These are phyloP conservation scores for Syncephalastrum racemosum DNA, from an alignment of 371 early-diverging fungal genomes.

Conservation along the genomic window DNA sequence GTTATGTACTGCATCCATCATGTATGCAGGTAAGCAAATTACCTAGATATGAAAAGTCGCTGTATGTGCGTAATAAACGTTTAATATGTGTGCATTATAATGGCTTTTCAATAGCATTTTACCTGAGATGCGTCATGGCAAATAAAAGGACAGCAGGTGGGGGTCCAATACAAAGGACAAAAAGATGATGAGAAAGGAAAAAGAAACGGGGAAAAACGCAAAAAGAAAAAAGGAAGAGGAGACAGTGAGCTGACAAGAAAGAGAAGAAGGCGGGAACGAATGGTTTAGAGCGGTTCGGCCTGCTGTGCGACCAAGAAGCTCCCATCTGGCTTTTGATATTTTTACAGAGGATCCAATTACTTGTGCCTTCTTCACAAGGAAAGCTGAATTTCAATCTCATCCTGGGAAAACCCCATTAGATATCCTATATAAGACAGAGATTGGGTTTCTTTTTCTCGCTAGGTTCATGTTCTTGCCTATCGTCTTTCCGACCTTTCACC, in stretches of 20 bases:
- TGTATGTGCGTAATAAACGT: neutral
- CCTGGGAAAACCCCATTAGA: too few relatives aligned
- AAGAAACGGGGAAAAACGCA: neutral
- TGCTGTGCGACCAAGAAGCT: neutral
- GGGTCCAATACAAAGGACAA: too few relatives aligned
- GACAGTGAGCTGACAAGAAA: neutral
- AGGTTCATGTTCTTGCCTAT: too few relatives aligned
- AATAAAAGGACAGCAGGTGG: too few relatives aligned
- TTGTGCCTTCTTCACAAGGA: neutral
- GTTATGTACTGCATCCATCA: too few relatives aligned
- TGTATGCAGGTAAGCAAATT: neutral
- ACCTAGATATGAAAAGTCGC: conserved; percentile 14
- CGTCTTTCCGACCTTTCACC: too few relatives aligned
- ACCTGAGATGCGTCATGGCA: conserved; percentile 12
- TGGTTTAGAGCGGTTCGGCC: neutral
- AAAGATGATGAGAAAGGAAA: neutral
- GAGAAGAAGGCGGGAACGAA: neutral
- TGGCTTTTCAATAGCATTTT: neutral
- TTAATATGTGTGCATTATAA: neutral
- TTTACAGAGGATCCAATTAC: neutral
- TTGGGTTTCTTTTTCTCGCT: too few relatives aligned
- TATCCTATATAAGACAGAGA: too few relatives aligned
- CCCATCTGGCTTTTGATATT: neutral
- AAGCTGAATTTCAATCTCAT: neutral
- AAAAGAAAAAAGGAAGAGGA: neutral